Base-by-base conservation (phyloP, 495 filamentous ascomycete species). In the Aspergillus incahuasiensis region DNA sequence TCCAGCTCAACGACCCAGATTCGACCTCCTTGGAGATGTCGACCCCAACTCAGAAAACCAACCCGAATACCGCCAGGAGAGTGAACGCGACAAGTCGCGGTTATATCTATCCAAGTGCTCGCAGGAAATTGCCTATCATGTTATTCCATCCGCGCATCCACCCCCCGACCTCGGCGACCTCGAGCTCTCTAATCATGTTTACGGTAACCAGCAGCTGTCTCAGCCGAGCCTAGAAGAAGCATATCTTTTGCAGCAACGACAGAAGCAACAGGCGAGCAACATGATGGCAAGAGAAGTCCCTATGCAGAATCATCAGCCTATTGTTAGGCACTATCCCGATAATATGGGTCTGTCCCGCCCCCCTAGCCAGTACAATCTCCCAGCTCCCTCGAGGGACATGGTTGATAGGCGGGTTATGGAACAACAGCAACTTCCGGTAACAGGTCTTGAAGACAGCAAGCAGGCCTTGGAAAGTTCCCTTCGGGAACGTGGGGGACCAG, bases 401-500 rank as follows among this genome's bases (percentile, higher is more conserved):
- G 52, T 73, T 20, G 75, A 78, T 28, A 65, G 74, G 56, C 72
- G 70, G 48, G 54, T 63, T 21, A 48, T 71, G 42, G 76, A 76
- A 16, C 57, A 66, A n/a, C 74, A 73, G 25, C 67, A 73, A 47
- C 62, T 61, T 7, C 63, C 75, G n/a, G 48, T 68, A 0, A 67
- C 68, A 28, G 65, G 68, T 15, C 52, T 74, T 30, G 76, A 79
- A 18, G 67, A 65, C 12, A 66, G 76, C 51, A 75, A 65, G 35
- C 67, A 68, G 32, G 34, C 60, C 1, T 58, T 68, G 46, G 72
- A 78, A 49, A 76, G 73, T 51, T 63, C 67, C 22, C 61, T 69
- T 35, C 84, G 89, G 41, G 85, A 88, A 22, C 74, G 71, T 39
- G 74, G 77, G 1, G 74, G 81, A 30, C 80, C 78, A 48, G 66